A percentile compares a stretch with the other conserved stretches of the same genome.
These are phyloP conservation scores for Malus sieversii DNA, from an alignment of 306 rosid species.

Conservation along the genomic window DNA sequence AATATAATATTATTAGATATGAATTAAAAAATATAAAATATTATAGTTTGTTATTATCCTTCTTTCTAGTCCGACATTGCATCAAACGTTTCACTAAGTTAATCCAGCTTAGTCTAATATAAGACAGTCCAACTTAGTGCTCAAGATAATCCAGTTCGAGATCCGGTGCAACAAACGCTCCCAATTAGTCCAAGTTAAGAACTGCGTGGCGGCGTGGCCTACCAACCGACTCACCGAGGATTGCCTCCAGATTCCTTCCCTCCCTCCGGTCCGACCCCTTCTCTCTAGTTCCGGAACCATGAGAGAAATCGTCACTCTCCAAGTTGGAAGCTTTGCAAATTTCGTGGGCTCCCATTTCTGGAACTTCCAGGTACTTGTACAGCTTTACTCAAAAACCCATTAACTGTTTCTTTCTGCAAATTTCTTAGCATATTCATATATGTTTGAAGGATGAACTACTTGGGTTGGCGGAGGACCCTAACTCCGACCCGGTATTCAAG, in stretches of 20 bases:
- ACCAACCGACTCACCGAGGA: neutral
- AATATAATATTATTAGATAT: too few species aligned
- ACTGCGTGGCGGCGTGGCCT: too few species aligned
- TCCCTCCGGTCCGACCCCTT: neutral
- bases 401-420: neutral
- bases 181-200: neutral
- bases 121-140: too few species aligned
- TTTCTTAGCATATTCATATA: neutral
- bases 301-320: slow-evolving; percentile 79
- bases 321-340: slow-evolving; percentile 80
- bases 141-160: too few species aligned
- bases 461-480: slow-evolving; percentile 58
- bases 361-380: slow-evolving; percentile 73
- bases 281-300: slow-evolving; percentile 22
- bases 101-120: too few species aligned
- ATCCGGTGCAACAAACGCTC: too few species aligned
- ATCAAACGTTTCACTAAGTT: too few species aligned
- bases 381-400: neutral
- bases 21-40: too few species aligned
- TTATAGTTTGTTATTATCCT: too few species aligned
- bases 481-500: slow-evolving; percentile 57
- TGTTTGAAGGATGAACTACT: slow-evolving; percentile 67
- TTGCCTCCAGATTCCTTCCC: neutral
- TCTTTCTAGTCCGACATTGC: too few species aligned
- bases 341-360: slow-evolving; percentile 89